Base-by-base conservation (phyloP, 352 stramenopile species). In the Pythium phragmitis region DNA sequence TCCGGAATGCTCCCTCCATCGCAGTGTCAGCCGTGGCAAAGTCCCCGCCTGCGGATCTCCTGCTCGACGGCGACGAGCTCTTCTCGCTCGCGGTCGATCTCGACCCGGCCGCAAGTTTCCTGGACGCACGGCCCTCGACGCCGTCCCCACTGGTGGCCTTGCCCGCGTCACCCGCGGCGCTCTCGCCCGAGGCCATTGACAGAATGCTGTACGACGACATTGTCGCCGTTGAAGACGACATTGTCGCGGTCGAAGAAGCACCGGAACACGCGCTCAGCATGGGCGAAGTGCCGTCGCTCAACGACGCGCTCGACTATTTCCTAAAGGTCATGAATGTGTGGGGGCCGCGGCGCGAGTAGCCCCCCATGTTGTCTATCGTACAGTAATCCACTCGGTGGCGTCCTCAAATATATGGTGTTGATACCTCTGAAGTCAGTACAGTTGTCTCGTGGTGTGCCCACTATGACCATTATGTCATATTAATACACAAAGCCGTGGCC, bases 251-350 rank as follows among this genome's bases (percentile, higher is more conserved):
- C 12, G 55, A 62, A 46, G 55, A 62, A 62, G 55, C 55, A 2
- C 55, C 55, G 3, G 55, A 62, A n/a, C 55, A 62, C 33, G 55
- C 55, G 4, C 45, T 62, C 9, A 54, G 42, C 21, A 19, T 62
- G 19, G 55, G 55, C 28, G 60, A 57, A 1, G 52, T 61, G 9
- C 67, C 53, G 28, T 62, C 70, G 23, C 23, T 76, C n/a, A 67
- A 76, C 34, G 67, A 74, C n/a, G 70, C 70, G 11, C 57, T 76
- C 14, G 67, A 76, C 51, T 76, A 67, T 36, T 71, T 74, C 53
- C 65, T 76, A 49, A 49, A 50, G 42, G 30, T 65, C 30, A 60
- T 65, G 50, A 19, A 19, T 3, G 49, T 49, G 23, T 66, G 56
- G 56, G 45, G 26, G 34, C 52, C 55, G 7, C 37, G 36, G 6